Evolutionary conservation across 2,329 filamentous ascomycete species (phyloP).

Genomic region (Fusarium avenaceum): DNA sequence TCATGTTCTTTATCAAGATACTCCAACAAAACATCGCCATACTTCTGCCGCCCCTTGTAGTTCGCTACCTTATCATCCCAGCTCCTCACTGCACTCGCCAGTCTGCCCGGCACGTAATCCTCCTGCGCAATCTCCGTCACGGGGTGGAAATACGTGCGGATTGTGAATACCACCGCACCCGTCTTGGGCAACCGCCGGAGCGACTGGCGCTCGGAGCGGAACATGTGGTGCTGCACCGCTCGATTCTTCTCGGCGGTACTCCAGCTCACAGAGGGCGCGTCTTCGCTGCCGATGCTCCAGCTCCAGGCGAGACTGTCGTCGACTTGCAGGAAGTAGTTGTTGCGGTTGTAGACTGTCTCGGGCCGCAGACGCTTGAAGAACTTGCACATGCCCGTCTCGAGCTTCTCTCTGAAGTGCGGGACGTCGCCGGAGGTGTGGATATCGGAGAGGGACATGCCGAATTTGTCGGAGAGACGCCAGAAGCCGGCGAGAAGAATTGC

Average conservation of each 20-base stretch:
- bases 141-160: conserved; percentile 83
- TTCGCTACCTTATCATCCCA: conserved; percentile 82
- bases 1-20: conserved; percentile 81
- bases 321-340: conserved; percentile 92
- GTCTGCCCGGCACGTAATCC: conserved; percentile 80
- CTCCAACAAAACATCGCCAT: conserved; percentile 78
- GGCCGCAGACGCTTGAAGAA: conserved; percentile 81
- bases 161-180: conserved; percentile 77
- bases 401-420: conserved; percentile 76
- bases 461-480: conserved; percentile 86
- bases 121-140: conserved; percentile 77
- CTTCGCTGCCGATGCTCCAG: conserved; percentile 79
- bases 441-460: conserved; percentile 81
- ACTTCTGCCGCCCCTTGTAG: conserved; percentile 85
- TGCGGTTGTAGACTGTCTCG: conserved; percentile 73
- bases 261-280: conserved; percentile 75
- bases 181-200: conserved; percentile 72
- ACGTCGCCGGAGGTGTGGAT: conserved; percentile 86
- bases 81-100: conserved; percentile 83
- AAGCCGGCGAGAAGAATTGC: conserved; percentile 83
- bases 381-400: conserved; percentile 83
- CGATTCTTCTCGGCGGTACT: conserved; percentile 80
- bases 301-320: conserved; percentile 84
- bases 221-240: conserved; percentile 79
- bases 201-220: conserved; percentile 81